phyloP scores from a whole-genome alignment of 164 flowering plant genomes.

The Warburgia ugandensis region DNA sequence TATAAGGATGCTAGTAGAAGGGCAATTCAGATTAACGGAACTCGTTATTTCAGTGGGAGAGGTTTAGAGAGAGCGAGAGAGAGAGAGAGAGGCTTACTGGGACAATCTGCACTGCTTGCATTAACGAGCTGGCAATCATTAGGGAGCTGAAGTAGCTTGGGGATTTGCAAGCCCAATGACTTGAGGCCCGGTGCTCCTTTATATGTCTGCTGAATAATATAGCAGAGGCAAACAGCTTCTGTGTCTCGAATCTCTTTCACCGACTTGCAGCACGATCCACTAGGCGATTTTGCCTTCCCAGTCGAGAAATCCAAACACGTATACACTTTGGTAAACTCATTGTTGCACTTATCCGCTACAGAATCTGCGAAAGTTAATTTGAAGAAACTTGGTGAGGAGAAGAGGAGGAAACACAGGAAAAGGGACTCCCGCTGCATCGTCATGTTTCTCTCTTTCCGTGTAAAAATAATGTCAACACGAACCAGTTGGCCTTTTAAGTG shows the following conservation, averaged over 20 bases:
- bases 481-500: too few species aligned
- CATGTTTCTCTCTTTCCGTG: too few species aligned
- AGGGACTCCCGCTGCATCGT: too few species aligned
- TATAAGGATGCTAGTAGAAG: too few species aligned
- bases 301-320: slow-evolving; percentile 45
- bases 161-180: slow-evolving; percentile 44
- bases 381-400: not conserved
- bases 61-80: not conserved
- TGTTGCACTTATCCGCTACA: slow-evolving; percentile 24
- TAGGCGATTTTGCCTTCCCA: slow-evolving; percentile 37
- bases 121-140: slow-evolving; percentile 44
- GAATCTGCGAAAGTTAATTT: not conserved
- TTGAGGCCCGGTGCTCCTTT: slow-evolving; percentile 35
- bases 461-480: too few species aligned
- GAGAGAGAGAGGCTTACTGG: slow-evolving; percentile 33
- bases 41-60: too few species aligned
- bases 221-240: slow-evolving; percentile 56
- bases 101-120: slow-evolving; percentile 45
- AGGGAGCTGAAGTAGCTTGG: slow-evolving; percentile 57
- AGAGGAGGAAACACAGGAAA: not conserved
- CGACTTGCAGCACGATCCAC: slow-evolving; percentile 44
- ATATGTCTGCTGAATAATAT: slow-evolving; percentile 41
- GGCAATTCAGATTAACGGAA: too few species aligned
- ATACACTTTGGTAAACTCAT: slow-evolving; percentile 30
- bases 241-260: slow-evolving; percentile 26